These are phyloP conservation scores for Russula brevipes DNA, from an alignment of 768 basidiomycete genomes.

Conservation along the genomic window DNA sequence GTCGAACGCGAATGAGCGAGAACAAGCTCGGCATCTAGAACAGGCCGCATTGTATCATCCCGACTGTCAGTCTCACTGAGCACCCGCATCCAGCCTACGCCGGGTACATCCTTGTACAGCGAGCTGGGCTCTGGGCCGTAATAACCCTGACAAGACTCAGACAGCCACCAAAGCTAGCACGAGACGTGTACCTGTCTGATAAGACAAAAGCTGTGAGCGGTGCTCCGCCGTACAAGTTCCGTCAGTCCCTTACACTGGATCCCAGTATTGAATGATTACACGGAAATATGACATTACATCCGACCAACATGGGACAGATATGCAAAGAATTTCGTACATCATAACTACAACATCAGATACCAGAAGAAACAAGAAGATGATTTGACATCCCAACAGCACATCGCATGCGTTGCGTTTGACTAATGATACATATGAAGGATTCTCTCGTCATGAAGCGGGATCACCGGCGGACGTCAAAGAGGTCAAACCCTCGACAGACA, in stretches of 20 bases:
- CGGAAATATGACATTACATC: not conserved
- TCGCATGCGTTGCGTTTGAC: not conserved
- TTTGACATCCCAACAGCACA: not conserved
- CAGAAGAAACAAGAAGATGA: not conserved
- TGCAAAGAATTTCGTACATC: not conserved
- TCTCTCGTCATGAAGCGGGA: not conserved
- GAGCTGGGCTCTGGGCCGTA: not conserved
- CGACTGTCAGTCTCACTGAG: too few species aligned
- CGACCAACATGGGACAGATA: not conserved
- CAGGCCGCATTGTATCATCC: too few species aligned
- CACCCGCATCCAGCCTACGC: not conserved
- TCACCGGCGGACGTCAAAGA: not conserved
- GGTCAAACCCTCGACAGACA: not conserved
- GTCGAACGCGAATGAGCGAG: slow-evolving; percentile 13
- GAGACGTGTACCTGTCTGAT: not conserved
- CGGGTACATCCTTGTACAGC: not conserved
- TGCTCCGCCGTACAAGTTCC: not conserved
- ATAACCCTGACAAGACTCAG: slow-evolving; percentile 4
- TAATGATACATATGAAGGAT: slow-evolving; percentile 13
- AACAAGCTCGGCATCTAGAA: too few species aligned
- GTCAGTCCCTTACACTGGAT: not conserved
- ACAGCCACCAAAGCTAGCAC: not conserved
- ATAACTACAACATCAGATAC: not conserved
- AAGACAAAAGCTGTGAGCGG: not conserved
- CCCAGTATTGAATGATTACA: not conserved